phyloP scores from a whole-genome alignment of 2,329 filamentous ascomycete species.

The Cercospora sp. region DNA sequence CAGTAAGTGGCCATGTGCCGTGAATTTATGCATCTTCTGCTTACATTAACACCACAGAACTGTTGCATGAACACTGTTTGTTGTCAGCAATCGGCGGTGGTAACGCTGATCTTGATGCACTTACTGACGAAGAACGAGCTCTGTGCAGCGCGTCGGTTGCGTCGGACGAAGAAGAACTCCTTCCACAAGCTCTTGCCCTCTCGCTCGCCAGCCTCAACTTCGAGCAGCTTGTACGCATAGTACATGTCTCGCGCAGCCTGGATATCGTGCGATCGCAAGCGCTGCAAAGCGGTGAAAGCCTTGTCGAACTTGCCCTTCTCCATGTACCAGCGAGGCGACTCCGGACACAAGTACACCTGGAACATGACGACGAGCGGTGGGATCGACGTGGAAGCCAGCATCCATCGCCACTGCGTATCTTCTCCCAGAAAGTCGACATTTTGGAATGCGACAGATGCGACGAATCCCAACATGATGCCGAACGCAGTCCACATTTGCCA shows the following conservation, averaged over 20 bases:
- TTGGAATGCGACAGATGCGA: slow-evolving; percentile 44
- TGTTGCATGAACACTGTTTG: slow-evolving; percentile 37
- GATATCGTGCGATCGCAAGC: slow-evolving; percentile 39
- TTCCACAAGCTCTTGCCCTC: slow-evolving; percentile 43
- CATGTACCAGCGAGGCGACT: slow-evolving; percentile 42
- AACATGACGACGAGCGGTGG: slow-evolving; percentile 36
- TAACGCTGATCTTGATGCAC: background rate
- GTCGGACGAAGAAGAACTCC: slow-evolving; percentile 37
- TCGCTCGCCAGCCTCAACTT: slow-evolving; percentile 40
- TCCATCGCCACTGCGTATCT: slow-evolving; percentile 33
- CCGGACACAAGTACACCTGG: slow-evolving; percentile 47
- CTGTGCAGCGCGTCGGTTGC: slow-evolving; percentile 37
- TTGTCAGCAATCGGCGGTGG: background rate
- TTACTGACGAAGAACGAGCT: slow-evolving; percentile 36
- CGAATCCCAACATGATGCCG: slow-evolving; percentile 49
- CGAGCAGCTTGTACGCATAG: slow-evolving; percentile 38
- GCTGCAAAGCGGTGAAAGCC: slow-evolving; percentile 40
- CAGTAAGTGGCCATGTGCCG: background rate
- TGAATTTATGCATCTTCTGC: background rate
- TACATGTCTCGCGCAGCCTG: slow-evolving; percentile 47
- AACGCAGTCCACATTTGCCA: slow-evolving; percentile 49
- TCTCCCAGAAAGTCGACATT: slow-evolving; percentile 28
- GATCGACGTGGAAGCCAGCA: slow-evolving; percentile 44
- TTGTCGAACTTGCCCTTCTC: slow-evolving; percentile 42
- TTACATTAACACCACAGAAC: slow-evolving; percentile 27